phyloP scores from a whole-genome alignment of 2,329 filamentous ascomycete species.

The Rhinocladiella similis region DNA sequence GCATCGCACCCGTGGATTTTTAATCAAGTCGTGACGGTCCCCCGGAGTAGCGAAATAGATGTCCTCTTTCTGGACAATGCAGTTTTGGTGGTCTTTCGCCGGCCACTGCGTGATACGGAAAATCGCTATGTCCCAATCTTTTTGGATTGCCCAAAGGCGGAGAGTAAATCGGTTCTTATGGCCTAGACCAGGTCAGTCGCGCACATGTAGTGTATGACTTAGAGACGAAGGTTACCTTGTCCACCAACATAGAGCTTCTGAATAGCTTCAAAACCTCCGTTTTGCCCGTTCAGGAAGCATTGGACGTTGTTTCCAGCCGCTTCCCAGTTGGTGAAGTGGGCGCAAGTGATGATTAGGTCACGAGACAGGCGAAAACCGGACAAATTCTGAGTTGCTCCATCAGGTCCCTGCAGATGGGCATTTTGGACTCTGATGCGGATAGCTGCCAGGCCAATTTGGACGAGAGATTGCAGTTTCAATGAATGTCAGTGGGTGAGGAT shows the following conservation, averaged over 20 bases:
- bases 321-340: constrained; percentile 11
- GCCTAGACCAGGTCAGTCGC: constrained; percentile 3
- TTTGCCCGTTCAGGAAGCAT: constrained; percentile 4
- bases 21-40: background rate
- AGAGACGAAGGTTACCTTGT: constrained; percentile 1
- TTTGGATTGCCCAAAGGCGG: constrained; percentile 13
- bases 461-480: constrained; percentile 1
- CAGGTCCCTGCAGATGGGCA: constrained; percentile 4
- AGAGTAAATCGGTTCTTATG: background rate
- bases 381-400: background rate
- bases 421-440: constrained; percentile 8
- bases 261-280: constrained; percentile 7
- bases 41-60: constrained; percentile 1
- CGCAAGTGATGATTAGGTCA: constrained; percentile 8
- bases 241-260: background rate
- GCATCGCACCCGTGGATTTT: background rate
- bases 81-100: background rate
- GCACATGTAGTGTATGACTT: background rate
- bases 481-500: background rate
- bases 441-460: constrained; percentile 7
- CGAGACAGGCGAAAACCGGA: constrained; percentile 10
- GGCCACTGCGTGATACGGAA: constrained; percentile 11
- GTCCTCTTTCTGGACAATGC: constrained; percentile 2
- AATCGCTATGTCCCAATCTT: constrained; percentile 6
- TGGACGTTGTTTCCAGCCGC: constrained; percentile 6